phyloP scores from a whole-genome alignment of 2,329 filamentous ascomycete genomes.

The Rutstroemia sydowiana region DNA sequence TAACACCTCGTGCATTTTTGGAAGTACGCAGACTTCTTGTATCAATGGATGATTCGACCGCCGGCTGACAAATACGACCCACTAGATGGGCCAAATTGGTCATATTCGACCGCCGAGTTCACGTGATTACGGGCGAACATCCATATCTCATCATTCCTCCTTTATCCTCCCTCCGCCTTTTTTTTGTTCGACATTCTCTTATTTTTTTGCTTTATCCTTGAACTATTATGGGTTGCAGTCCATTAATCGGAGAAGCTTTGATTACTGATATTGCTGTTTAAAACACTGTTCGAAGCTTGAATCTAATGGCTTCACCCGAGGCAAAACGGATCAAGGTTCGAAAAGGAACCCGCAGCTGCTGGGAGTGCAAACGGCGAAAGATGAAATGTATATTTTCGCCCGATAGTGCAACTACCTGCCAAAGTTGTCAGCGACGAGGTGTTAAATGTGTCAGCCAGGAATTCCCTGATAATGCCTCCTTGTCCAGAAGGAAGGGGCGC shows the following conservation, averaged over 20 bases:
- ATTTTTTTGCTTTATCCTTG: too few relatives aligned
- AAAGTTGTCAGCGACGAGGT: conserved; percentile 38
- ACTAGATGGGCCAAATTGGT: too few relatives aligned
- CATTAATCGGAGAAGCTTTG: too few relatives aligned
- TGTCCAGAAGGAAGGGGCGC: conserved; percentile 23
- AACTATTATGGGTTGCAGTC: too few relatives aligned
- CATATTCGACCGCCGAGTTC: background rate
- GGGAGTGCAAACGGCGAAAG: conserved; percentile 48
- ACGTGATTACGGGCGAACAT: background rate
- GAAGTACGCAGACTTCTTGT: too few relatives aligned
- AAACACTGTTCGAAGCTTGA: too few relatives aligned
- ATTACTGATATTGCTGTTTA: too few relatives aligned
- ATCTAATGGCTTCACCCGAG: background rate
- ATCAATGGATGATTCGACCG: too few relatives aligned
- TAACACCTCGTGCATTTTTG: too few relatives aligned
- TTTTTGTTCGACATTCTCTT: too few relatives aligned
- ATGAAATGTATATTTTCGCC: conserved; percentile 40
- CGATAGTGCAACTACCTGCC: conserved; percentile 34
- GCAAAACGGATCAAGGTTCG: conserved; percentile 3
- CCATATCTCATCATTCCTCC: background rate
- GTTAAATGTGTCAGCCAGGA: conserved; percentile 28
- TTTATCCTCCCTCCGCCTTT: background rate
- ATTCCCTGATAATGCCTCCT: conserved; percentile 25
- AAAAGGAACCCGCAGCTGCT: conserved; percentile 49
- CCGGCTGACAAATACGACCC: too few relatives aligned